Evolutionary conservation across 2,329 filamentous ascomycete species (phyloP), one percentile per base, ranked within the genome.

Genomic region (Aureobasidium namibiae): DNA sequence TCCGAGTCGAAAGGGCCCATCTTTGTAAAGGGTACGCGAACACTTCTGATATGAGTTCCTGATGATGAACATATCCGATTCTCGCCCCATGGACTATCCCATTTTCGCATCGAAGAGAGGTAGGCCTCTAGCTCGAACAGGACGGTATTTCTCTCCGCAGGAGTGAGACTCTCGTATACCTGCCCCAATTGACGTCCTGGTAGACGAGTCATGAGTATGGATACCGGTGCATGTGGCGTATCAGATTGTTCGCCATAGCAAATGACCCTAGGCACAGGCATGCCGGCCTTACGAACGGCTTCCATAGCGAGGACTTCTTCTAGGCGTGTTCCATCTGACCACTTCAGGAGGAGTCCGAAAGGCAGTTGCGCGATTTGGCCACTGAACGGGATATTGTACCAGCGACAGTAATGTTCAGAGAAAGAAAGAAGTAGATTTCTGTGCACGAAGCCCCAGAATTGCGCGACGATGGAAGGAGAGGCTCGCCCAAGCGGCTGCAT

Each of bases 281-380:
- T 36, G 11, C 48, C 48, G 24, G 48, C 33, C 13, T 36, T 29
- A 8, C 48, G 48, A 36, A 10, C 31, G 18, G 34, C 31, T 38
- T 52, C 14, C 34, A 44, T 44, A 13, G 50, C 39, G 8, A 54
- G n/a, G 7, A 54, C 29, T 23, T 54, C 50, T 6, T 54, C 50
- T 2, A 54, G 2, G 14, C 23, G 38, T 2, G 39, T 41, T 11
- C 36, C 39, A 21, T 54, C 50, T 42, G 36, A 41, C 23, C 24
- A 23, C 21, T 54, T 54, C 23, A 54, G 16, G 16, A 54, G 4
- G 11, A 54, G 50, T 13, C 57, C 57, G 59, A 60, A 53, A 57
- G 42, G 60, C 62, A 60, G 66, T 16, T 49, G 29, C 11, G 13
- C 2, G 29, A 49, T 49, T 10, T 49, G 45, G 18, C n/a, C n/a